Percentiles rank a stretch among this genome's conserved stretches.
Evolutionary conservation across 1,139 yeast species (phyloP).

Genomic region (Neolecta irregularis): DNA sequence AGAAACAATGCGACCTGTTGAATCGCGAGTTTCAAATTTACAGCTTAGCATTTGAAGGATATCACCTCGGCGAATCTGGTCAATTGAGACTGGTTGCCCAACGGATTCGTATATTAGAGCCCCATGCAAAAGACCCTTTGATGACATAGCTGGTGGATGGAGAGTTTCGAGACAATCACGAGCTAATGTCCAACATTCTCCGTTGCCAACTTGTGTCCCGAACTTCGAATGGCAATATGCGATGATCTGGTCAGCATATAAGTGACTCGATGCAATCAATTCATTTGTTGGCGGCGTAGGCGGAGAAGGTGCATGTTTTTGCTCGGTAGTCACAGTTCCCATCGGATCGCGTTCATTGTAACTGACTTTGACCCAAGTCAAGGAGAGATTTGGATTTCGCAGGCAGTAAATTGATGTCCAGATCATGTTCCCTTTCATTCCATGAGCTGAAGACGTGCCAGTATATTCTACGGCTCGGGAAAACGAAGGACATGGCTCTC

Average conservation of each 20-base stretch:
- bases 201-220: constrained; percentile 47
- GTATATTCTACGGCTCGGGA: too few species aligned
- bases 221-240: constrained; percentile 43
- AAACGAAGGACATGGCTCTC: too few species aligned
- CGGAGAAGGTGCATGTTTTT: constrained; percentile 34
- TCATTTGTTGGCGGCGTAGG: constrained; percentile 25
- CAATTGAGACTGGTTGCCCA: constrained; percentile 21
- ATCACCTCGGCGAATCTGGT: constrained; percentile 32
- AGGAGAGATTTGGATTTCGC: neutral
- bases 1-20: constrained; percentile 13
- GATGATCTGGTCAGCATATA: constrained; percentile 30
- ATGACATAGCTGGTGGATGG: constrained; percentile 47
- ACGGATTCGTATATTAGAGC: constrained; percentile 33
- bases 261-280: constrained; percentile 16
- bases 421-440: too few species aligned
- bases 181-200: constrained; percentile 73
- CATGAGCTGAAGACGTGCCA: too few species aligned
- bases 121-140: constrained; percentile 44
- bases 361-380: neutral
- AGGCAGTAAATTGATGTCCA: neutral
- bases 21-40: constrained; percentile 27
- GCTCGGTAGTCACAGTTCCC: constrained; percentile 1
- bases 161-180: constrained; percentile 46
- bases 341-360: constrained; percentile 14
- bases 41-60: constrained; percentile 33